Conservation (phyloP, 2,329 filamentous ascomycete genomes). For the Aspergillus ibericus region DNA sequence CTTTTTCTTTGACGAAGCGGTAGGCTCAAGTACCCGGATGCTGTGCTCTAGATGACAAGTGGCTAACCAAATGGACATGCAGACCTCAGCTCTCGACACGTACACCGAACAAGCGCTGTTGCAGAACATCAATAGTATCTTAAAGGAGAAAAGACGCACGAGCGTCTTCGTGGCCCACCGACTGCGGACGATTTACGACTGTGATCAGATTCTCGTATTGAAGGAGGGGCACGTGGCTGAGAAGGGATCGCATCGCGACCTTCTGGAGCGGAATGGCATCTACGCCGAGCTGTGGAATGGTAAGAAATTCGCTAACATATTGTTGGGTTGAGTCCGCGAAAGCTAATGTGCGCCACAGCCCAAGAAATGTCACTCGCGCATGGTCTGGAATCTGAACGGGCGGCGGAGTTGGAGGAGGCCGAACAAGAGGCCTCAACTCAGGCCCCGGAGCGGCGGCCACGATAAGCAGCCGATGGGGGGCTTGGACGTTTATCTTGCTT, state of each 20-base stretch:
- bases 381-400: slow-evolving; percentile 42
- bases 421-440: slow-evolving; percentile 17
- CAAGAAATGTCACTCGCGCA: slow-evolving; percentile 59
- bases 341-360: slow-evolving; percentile 43
- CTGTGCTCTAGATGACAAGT: background rate
- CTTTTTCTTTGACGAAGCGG: slow-evolving; percentile 91
- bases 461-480: slow-evolving; percentile 1
- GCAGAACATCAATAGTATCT: slow-evolving; percentile 87
- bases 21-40: slow-evolving; percentile 37
- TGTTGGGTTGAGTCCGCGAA: background rate
- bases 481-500: background rate
- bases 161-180: slow-evolving; percentile 95
- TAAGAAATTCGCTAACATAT: slow-evolving; percentile 47
- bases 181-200: slow-evolving; percentile 88
- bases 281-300: slow-evolving; percentile 91
- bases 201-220: slow-evolving; percentile 88
- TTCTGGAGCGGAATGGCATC: slow-evolving; percentile 70
- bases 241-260: slow-evolving; percentile 78
- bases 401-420: slow-evolving; percentile 39
- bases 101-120: slow-evolving; percentile 90
- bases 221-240: slow-evolving; percentile 83
- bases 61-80: slow-evolving; percentile 7
- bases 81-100: slow-evolving; percentile 85
- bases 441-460: slow-evolving; percentile 7
- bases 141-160: slow-evolving; percentile 83